Evolutionary conservation across 192 early-diverging fungal genomes (phyloP).

Genomic region (Coemansia sp.): DNA sequence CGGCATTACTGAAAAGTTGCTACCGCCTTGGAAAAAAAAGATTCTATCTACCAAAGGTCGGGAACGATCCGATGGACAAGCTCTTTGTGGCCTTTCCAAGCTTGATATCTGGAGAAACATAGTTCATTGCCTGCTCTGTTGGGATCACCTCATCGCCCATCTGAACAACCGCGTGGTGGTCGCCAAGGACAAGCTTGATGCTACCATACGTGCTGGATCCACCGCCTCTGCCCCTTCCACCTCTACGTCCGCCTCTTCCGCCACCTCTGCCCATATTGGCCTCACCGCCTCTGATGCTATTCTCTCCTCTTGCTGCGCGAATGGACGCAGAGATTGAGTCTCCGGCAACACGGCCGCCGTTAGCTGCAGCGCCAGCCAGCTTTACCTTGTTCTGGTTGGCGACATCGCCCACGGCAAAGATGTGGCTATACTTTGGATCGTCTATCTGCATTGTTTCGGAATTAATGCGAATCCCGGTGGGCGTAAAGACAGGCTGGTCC

Average conservation of each 20-base stretch:
- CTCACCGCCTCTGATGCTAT: background rate
- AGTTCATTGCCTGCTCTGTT: constrained; percentile 31
- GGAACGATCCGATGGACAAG: constrained; percentile 26
- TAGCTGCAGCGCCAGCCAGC: constrained; percentile 35
- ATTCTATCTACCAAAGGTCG: constrained; percentile 4
- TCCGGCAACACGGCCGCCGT: constrained; percentile 28
- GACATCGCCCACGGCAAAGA: constrained; percentile 79
- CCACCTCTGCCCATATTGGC: background rate
- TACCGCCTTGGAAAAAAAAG: background rate
- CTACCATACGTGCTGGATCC: constrained; percentile 15
- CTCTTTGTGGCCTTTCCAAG: constrained; percentile 31
- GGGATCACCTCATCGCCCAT: constrained; percentile 29
- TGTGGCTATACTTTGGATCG: constrained; percentile 62
- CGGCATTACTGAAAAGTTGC: background rate
- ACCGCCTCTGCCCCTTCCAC: background rate
- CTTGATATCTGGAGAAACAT: constrained; percentile 46
- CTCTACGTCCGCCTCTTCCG: background rate
- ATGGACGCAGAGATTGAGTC: constrained; percentile 38
- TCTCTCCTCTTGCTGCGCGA: constrained; percentile 10
- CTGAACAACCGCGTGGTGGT: constrained; percentile 40
- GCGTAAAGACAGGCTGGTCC: constrained; percentile 22
- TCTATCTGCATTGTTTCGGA: constrained; percentile 64
- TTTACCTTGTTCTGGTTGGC: constrained; percentile 44
- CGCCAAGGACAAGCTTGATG: constrained; percentile 49
- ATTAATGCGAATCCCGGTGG: constrained; percentile 54